Evolutionary conservation across 495 filamentous ascomycete genomes (phyloP).

Genomic region (Letharia lupina): DNA sequence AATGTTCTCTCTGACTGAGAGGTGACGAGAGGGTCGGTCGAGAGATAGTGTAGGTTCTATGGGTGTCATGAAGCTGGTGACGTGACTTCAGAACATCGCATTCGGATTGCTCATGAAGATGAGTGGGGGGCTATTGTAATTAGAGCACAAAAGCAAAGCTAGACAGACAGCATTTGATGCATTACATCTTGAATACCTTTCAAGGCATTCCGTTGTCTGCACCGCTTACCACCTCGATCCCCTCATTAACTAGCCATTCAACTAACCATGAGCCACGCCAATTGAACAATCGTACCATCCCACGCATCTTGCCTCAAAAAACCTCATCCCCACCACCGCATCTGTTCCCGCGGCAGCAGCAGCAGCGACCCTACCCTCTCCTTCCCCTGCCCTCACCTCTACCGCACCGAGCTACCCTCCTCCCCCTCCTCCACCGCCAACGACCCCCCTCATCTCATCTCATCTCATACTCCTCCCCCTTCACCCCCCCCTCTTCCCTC

Average conservation of each 20-base stretch:
- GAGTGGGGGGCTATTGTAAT: neutral
- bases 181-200: neutral
- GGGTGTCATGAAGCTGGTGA: neutral
- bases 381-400: neutral
- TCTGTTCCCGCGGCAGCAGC: too few relatives aligned
- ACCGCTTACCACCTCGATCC: too few relatives aligned
- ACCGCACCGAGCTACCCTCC: neutral
- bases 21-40: neutral
- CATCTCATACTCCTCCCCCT: slow-evolving; percentile 1
- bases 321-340: too few relatives aligned
- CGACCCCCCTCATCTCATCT: slow-evolving; percentile 3
- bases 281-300: too few relatives aligned
- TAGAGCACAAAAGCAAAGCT: slow-evolving; percentile 10
- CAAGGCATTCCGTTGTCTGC: neutral
- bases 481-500: neutral
- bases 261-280: neutral
- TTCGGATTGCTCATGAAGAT: neutral
- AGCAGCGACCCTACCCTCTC: neutral
- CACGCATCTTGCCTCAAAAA: too few relatives aligned
- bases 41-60: neutral
- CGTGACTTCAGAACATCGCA: neutral
- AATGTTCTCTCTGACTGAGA: neutral
- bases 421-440: neutral
- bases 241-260: neutral
- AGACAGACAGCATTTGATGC: neutral